Evolutionary conservation across 352 stramenopile genomes (phyloP), one percentile per base, ranked within the genome.

Genomic region (Globisporangium yorkense): DNA sequence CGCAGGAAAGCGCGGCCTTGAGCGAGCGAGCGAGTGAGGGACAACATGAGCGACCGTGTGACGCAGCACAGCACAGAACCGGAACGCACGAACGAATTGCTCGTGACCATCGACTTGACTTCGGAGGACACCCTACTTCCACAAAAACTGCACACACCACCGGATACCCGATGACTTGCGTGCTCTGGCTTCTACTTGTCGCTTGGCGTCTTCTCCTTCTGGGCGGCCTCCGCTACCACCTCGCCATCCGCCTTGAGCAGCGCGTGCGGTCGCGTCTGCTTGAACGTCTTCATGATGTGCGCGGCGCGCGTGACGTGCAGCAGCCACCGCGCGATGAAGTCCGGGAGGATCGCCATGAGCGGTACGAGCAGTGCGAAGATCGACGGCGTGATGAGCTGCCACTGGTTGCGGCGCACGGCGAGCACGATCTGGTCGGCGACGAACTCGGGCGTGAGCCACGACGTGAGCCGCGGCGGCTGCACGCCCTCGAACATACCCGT

Each of bases 401-500:
- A 80, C 52, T 84, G 66, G 59, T 83, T 83, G 48, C 65, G 65
- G 12, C 71, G 67, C 44, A 87, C 72, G 13, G 74, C 71, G 43
- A 67, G 64, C 35, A 87, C 70, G 57, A 83, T 72, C 39, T 70
- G 46, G 15, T 70, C 60, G 0, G 72, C 74, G n/a, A 83, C 72
- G 45, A 71, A 68, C 49, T 80, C 75, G 7, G 75, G 74, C 18
- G 66, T 65, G 40, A 85, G 53, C 70, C 71, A 77, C 29, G 51
- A 50, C 46, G 72, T 77, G 43, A 78, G 72, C 4, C 54, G 56
- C 21, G 70, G 70, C 8, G 72, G 62, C 8, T 39, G 61, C 12
- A 84, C 77, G 8, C 77, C 77, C n/a, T 80, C 60, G 35, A 88
- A 88, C 77, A 88, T 88, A 9, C 77, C 77, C 1, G 72, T 88